A percentile compares a stretch with the other conserved stretches of the same genome.
Conservation (phyloP, 176 grass and related monocot genomes). For the Juncus inflexus region DNA sequence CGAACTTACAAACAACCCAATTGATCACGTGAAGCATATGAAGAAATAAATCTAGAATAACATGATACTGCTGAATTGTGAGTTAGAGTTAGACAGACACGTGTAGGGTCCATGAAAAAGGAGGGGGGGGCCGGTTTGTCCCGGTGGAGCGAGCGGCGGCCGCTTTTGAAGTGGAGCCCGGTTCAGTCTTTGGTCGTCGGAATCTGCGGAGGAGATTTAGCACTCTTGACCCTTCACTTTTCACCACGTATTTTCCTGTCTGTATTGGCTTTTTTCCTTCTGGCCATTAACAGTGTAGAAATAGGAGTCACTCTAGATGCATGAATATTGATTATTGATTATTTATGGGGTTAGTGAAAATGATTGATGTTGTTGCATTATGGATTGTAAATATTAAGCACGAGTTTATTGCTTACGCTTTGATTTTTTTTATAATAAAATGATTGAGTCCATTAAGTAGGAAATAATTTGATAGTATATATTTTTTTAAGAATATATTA, state of each 20-base stretch:
- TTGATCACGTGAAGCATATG: too few species aligned
- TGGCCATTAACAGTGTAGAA: not conserved
- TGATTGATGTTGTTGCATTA: too few species aligned
- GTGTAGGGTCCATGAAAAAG: not conserved
- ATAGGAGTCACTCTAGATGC: not conserved
- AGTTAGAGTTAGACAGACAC: not conserved
- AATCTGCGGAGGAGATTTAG: constrained; percentile 20
- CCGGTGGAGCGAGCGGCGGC: constrained; percentile 9
- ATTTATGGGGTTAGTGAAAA: not conserved
- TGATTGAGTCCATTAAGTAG: too few species aligned
- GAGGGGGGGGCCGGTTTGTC: not conserved
- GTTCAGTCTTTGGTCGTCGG: constrained; percentile 14
- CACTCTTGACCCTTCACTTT: not conserved
- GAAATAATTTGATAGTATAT: too few species aligned
- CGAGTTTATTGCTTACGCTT: too few species aligned
- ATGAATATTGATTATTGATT: not conserved
- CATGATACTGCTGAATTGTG: too few species aligned
- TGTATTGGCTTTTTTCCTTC: not conserved
- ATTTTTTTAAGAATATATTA: too few species aligned
- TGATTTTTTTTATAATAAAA: too few species aligned
- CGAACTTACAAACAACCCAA: too few species aligned
- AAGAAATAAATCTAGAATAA: too few species aligned
- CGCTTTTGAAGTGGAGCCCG: constrained; percentile 3
- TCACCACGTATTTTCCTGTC: not conserved
- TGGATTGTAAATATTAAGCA: too few species aligned